These are phyloP conservation scores for Aspergillus sp. DNA, from an alignment of 2,329 filamentous ascomycete species.

Conservation along the genomic window DNA sequence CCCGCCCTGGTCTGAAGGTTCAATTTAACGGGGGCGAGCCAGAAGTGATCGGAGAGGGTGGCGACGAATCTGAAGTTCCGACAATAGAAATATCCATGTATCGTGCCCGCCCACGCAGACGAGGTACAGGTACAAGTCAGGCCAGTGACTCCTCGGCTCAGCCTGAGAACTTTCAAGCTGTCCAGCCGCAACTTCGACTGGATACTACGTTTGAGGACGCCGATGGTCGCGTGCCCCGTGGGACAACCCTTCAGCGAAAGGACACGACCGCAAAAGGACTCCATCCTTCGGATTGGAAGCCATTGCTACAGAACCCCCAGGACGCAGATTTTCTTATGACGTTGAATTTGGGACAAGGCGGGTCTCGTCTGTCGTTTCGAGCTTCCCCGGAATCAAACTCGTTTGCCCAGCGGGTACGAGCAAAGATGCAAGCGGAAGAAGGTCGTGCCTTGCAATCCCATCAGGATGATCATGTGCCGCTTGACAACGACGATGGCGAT, in stretches of 20 bases:
- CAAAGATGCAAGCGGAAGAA: conserved; percentile 51
- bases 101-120: conserved; percentile 18
- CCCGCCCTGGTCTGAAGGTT: conserved; percentile 66
- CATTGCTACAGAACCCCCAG: conserved; percentile 28
- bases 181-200: conserved; percentile 24
- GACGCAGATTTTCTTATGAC: conserved; percentile 35
- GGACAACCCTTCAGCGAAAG: conserved; percentile 7
- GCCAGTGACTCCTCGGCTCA: conserved; percentile 20
- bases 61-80: conserved; percentile 75
- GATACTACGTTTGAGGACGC: conserved; percentile 27
- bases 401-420: conserved; percentile 44
- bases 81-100: conserved; percentile 64
- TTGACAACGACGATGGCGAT: conserved; percentile 2
- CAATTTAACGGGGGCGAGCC: conserved; percentile 68
- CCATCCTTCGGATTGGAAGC: conserved; percentile 18
- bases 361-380: conserved; percentile 36
- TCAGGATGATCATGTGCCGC: conserved; percentile 11
- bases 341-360: conserved; percentile 21
- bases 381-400: conserved; percentile 38
- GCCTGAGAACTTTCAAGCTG: conserved; percentile 5
- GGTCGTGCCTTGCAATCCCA: conserved; percentile 44
- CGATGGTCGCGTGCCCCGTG: conserved; percentile 3
- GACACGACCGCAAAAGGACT: conserved; percentile 10
- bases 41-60: conserved; percentile 83
- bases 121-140: conserved; percentile 1